phyloP scores from a whole-genome alignment of 345 rosid species.

The Atalantia buxifolia region DNA sequence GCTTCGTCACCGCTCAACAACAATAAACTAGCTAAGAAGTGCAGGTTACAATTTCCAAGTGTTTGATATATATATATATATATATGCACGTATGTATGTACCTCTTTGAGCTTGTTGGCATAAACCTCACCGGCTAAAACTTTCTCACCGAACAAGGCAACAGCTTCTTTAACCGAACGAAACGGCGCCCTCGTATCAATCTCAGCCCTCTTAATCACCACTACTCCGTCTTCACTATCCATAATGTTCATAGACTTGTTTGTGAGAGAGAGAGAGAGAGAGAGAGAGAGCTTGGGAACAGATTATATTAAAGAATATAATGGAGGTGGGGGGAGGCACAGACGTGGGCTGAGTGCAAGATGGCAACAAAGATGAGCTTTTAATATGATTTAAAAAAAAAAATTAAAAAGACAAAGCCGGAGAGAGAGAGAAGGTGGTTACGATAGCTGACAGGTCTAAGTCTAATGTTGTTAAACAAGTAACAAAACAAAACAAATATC shows the following conservation, averaged over 20 bases:
- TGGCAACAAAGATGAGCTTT: not conserved
- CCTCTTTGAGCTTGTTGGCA: constrained; percentile 59
- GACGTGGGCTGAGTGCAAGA: constrained; percentile 11
- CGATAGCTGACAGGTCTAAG: constrained; percentile 6
- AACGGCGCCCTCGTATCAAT: constrained; percentile 75
- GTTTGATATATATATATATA: too few relatives aligned
- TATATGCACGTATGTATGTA: not conserved
- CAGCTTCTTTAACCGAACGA: constrained; percentile 77
- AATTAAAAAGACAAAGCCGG: not conserved
- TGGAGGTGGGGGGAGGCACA: not conserved
- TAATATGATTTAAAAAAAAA: not conserved
- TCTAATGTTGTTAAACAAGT: constrained; percentile 8
- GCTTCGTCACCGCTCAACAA: too few relatives aligned
- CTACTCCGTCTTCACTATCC: constrained; percentile 27
- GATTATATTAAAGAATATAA: too few relatives aligned
- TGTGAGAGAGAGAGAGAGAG: not conserved
- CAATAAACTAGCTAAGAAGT: not conserved
- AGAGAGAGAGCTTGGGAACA: not conserved
- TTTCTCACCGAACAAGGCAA: constrained; percentile 74
- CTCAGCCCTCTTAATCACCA: constrained; percentile 51
- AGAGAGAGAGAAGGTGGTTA: constrained; percentile 10
- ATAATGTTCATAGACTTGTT: constrained; percentile 1
- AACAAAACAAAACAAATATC: constrained; percentile 25
- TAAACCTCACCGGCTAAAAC: constrained; percentile 61
- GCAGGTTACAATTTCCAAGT: not conserved